Base-by-base conservation (phyloP, 2,329 filamentous ascomycete species). In the Ophiostoma populinum region DNA sequence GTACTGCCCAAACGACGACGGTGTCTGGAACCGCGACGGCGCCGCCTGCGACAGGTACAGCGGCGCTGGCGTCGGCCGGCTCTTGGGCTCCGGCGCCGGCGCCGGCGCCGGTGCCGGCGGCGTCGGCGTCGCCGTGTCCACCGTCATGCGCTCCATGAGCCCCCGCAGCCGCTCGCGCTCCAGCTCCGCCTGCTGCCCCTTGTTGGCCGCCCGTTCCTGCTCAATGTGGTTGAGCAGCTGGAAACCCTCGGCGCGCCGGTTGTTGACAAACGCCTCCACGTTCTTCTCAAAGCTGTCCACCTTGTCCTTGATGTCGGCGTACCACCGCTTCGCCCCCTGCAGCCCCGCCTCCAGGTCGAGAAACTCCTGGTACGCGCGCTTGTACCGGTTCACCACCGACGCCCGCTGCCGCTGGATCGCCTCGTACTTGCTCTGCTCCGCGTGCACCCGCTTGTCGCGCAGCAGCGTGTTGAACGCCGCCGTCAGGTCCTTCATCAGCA, bases 391-490 rank as follows among this genome's bases (percentile, higher is more conserved):
- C 55, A 93, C 72, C 5, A 92, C 86, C 0, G 74, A 65, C 33
- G 75, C 80, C 28, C 83, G 69, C 51, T 93, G 85, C 37, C 83
- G 69, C 36, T 85, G 86, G 43, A 93, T 81, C 2, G 67, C 60
- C 52, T 98, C 90, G 49, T 94, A 95, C 55, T 92, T 94, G 59
- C 75, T 92, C 58, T 95, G 87, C 55, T 98, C 90, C 1, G 83
- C 74, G 32, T 85, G 72, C 11, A 98, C 87, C 37, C 90, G 72
- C 62, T 92, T 93, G 55, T 98, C 90, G 53, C 94, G 86, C 24
- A 95, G 59, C 7, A 98, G 65, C 40, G 77, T 73, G 48, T 86
- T 87, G 55, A 95, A 95, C 0, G 79, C 75, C 24, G 72, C 68
- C 0, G 85, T 93, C 30, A 98, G 66, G 47, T 98, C 90, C 55